Base-by-base conservation (phyloP, 371 early-diverging fungal genomes). In the Lichtheimia ornata region DNA sequence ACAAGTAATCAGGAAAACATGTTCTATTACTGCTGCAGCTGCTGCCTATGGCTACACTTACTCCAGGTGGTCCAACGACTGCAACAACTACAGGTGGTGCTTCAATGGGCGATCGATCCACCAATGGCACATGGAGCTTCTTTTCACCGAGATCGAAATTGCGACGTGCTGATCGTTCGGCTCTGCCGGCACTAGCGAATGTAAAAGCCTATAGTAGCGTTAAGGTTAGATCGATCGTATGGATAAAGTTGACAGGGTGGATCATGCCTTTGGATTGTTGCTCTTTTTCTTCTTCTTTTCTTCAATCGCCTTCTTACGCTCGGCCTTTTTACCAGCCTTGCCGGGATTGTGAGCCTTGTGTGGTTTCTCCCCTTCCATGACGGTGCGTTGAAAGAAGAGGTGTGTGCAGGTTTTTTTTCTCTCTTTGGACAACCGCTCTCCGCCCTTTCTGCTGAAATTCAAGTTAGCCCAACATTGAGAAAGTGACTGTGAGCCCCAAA, bases 41-140 rank as follows among this genome's bases (percentile, higher is more conserved):
- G 47, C 54, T 6, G 40, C 35, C 17, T 1, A 1, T 28, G 12
- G 20, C 47, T 55, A n/a, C 2, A 63, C 88, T 61, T 84, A 93
- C 93, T 49, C 88, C 87, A 47, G 97, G 96, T 47, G 99, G 99
- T 14, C 99, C 99, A 58, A 95, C 97, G 4, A 98, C 96, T 11
- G 97, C 97, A 50, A 96, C 86, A 3, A 97, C 86, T 11, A 95
- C 83, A 18, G 99, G 99, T 28, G 98, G 95, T 41, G 96, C 86
- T 55, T 91, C 94, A 57, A 88, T 68, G 0, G 97, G 95, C 24
- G 95, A 94, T 66, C 97, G 90, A 82, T 98, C 97, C 42, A 96
- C 94, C 62, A 94, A 74, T 12, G 99, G 97, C 3, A 98, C 95
- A 76, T 98, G 99, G 52, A 96, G 88, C 65, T 90, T 92, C 65